Base-by-base conservation (phyloP, 768 basidiomycete species). In the Phallus indusiatus region DNA sequence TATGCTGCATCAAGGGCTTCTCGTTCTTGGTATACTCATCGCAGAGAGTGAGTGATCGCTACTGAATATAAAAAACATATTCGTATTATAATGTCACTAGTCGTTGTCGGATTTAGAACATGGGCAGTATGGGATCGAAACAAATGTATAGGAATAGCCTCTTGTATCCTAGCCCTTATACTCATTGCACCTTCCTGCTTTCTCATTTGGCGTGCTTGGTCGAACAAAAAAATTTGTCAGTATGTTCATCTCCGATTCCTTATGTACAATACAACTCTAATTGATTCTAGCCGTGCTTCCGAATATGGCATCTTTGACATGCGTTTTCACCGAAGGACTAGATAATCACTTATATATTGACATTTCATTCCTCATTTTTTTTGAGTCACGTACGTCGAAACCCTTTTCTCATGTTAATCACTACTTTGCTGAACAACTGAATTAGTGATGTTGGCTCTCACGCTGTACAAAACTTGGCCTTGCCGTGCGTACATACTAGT, bases 41-140 rank as follows among this genome's bases (percentile, higher is more conserved):
- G 54, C 54, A 34, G 34, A 55, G n/a, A 22, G 54, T 55, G n/a
- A 20, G 11, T 36, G 22, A n/a, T 36, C 17, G 18, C 14, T 16
- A 4, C 10, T 5, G 16, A 7, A 28, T 28, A 28, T 28, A 2
- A 2, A 28, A 28, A 28, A 28, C 28, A 14, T 33, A 16, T 14
- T 10, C 28, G 35, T 16, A n/a, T n/a, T n/a, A n/a, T n/a, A n/a
- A n/a, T n/a, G n/a, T 42, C 54, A 55, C 9, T 16, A 55, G 54
- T 22, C n/a, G 20, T 55, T 35, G 36, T 55, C 8, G 12, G 18
- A 35, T 42, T 55, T 24, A 28, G 54, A 46, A 55, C 54, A n/a
- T 55, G 54, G 54, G 54, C 54, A 14, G 35, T 55, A 14, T 55
- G 54, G 54, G 34, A 21, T 6, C 54, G 22, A 46, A 55, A n/a